Evolutionary conservation across 2,329 filamentous ascomycete genomes (phyloP).

Genomic region (Diaporthe batatas): DNA sequence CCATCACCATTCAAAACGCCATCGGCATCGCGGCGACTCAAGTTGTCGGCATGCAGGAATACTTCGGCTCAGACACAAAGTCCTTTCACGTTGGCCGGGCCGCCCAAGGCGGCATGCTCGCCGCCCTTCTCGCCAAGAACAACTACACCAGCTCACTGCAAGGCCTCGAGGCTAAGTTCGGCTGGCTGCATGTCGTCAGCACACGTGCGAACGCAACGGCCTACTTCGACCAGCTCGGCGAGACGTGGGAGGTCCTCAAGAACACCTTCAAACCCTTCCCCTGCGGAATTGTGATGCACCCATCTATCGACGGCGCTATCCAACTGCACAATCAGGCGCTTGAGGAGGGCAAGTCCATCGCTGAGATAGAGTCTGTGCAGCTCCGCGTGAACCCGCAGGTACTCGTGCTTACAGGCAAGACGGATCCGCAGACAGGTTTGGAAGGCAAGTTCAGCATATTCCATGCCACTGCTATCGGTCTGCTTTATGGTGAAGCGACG

Average conservation of each 20-base stretch:
- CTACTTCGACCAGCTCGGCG: slow-evolving; percentile 18
- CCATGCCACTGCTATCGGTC: slow-evolving; percentile 64
- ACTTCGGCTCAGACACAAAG: slow-evolving; percentile 69
- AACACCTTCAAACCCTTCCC: slow-evolving; percentile 71
- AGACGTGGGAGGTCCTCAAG: slow-evolving; percentile 64
- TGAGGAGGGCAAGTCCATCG: slow-evolving; percentile 47
- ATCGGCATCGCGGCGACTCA: slow-evolving; percentile 67
- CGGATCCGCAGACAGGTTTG: slow-evolving; percentile 58
- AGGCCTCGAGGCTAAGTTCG: slow-evolving; percentile 64
- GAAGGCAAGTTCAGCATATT: slow-evolving; percentile 69
- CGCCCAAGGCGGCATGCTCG: slow-evolving; percentile 64
- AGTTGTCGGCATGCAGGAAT: slow-evolving; percentile 65
- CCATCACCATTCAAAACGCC: slow-evolving; percentile 59
- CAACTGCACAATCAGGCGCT: slow-evolving; percentile 55
- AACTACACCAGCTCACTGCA: slow-evolving; percentile 63
- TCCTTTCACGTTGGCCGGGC: slow-evolving; percentile 67
- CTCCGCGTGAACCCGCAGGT: slow-evolving; percentile 64
- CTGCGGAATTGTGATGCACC: slow-evolving; percentile 69
- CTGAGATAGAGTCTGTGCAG: slow-evolving; percentile 56
- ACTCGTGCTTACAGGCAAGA: slow-evolving; percentile 65
- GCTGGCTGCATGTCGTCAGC: slow-evolving; percentile 66
- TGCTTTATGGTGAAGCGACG: slow-evolving; percentile 64
- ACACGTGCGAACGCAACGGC: slow-evolving; percentile 46
- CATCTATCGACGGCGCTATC: slow-evolving; percentile 65
- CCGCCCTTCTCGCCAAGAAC: slow-evolving; percentile 55